A percentile compares a stretch with the other conserved stretches of the same genome.
Evolutionary conservation across 495 filamentous ascomycete species (phyloP).

Genomic region (Penicillium tannophilum): DNA sequence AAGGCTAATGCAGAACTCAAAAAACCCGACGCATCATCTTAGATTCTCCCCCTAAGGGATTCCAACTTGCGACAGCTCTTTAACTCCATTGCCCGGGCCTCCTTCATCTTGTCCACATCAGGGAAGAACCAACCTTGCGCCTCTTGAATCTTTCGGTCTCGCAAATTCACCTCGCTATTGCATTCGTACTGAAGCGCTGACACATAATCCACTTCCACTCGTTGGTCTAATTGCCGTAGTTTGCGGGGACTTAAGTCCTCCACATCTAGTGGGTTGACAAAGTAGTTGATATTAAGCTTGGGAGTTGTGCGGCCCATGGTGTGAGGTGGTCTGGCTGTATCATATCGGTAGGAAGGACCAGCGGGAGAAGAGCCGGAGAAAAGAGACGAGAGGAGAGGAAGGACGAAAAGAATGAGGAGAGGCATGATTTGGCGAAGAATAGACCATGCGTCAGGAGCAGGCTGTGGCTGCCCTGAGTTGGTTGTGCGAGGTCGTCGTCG

Average conservation of each 20-base stretch:
- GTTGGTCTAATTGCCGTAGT: slow-evolving; percentile 71
- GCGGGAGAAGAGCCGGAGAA: slow-evolving; percentile 65
- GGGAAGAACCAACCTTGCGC: slow-evolving; percentile 88
- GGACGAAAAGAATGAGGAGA: slow-evolving; percentile 82
- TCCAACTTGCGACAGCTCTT: slow-evolving; percentile 58
- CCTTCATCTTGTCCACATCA: slow-evolving; percentile 74
- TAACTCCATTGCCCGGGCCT: slow-evolving; percentile 62
- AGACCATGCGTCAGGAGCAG: slow-evolving; percentile 46
- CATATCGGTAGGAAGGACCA: slow-evolving; percentile 71
- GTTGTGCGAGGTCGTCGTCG: slow-evolving; percentile 70
- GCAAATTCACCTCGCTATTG: slow-evolving; percentile 64
- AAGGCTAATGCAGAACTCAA: slow-evolving; percentile 10
- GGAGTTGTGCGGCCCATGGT: slow-evolving; percentile 73
- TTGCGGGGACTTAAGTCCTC: slow-evolving; percentile 65
- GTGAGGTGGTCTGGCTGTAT: slow-evolving; percentile 64
- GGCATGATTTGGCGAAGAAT: slow-evolving; percentile 70
- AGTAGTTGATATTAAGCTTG: slow-evolving; percentile 76
- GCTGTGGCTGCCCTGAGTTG: slow-evolving; percentile 51
- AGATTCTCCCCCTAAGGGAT: slow-evolving; percentile 42
- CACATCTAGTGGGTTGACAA: slow-evolving; percentile 76
- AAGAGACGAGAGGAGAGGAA: slow-evolving; percentile 81
- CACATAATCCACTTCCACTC: slow-evolving; percentile 73
- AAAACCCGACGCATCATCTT: slow-evolving; percentile 7
- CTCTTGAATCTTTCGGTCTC: slow-evolving; percentile 68
- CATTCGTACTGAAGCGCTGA: slow-evolving; percentile 66